Conservation (phyloP, 768 basidiomycete species). For the Lactarius quietus region DNA sequence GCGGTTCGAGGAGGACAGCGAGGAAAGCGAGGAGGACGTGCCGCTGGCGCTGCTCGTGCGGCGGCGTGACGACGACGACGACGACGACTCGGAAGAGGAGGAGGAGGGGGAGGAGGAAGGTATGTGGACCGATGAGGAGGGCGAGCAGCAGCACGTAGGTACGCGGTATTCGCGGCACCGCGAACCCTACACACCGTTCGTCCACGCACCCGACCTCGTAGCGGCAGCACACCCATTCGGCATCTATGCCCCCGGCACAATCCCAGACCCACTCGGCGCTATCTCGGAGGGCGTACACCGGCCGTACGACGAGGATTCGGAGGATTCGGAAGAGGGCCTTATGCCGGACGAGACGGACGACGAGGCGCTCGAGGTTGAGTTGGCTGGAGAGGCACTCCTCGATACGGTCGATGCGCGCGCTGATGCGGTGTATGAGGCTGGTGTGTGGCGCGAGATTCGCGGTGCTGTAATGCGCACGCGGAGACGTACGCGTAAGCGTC, state of each 20-base stretch:
- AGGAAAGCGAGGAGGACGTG: conserved; percentile 22
- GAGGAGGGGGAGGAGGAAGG: conserved; percentile 3
- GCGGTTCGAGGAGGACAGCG: conserved; percentile 15
- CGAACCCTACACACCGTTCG: conserved; percentile 36
- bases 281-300: neutral
- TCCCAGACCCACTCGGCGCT: neutral
- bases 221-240: conserved; percentile 24
- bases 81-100: neutral
- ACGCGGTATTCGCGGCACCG: conserved; percentile 30
- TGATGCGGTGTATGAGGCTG: conserved; percentile 38
- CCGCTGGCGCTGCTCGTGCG: neutral
- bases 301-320: neutral
- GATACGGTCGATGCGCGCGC: conserved; percentile 37
- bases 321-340: conserved; percentile 16
- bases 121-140: conserved; percentile 20
- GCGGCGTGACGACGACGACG: conserved; percentile 14
- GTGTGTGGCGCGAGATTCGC: conserved; percentile 37
- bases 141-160: neutral
- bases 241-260: conserved; percentile 29
- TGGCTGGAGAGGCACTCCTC: conserved; percentile 42
- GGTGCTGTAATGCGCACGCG: neutral
- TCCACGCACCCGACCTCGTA: conserved; percentile 33
- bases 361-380: conserved; percentile 37
- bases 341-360: conserved; percentile 37
- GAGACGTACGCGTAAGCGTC: neutral